These are phyloP conservation scores for Rhinocladiella mackenziei DNA, from an alignment of 2,329 filamentous ascomycete species.

Conservation along the genomic window DNA sequence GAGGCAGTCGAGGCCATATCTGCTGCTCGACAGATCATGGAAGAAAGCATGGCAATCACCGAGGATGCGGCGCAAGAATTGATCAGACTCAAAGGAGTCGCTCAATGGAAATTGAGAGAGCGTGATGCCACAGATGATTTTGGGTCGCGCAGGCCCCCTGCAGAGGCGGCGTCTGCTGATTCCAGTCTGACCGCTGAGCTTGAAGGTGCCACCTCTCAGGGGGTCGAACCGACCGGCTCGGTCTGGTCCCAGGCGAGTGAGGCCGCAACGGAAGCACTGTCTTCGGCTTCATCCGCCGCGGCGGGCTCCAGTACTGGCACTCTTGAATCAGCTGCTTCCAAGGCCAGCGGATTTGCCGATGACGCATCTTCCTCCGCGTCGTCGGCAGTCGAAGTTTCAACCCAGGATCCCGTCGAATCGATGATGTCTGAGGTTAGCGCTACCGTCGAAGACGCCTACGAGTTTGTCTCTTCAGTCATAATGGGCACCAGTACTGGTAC, in stretches of 20 bases:
- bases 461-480: conserved; percentile 24
- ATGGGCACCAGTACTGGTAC: conserved; percentile 34
- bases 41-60: conserved; percentile 74
- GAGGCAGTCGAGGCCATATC: conserved; percentile 65
- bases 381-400: conserved; percentile 8
- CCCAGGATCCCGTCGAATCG: conserved; percentile 28
- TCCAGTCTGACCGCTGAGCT: conserved; percentile 32
- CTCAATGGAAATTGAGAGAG: conserved; percentile 75
- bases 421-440: conserved; percentile 34
- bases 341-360: conserved; percentile 13
- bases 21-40: conserved; percentile 66
- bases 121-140: conserved; percentile 75
- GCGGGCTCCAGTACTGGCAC: conserved; percentile 34
- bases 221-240: conserved; percentile 32
- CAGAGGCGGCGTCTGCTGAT: conserved; percentile 43
- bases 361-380: conserved; percentile 22
- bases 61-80: conserved; percentile 77
- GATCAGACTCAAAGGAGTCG: conserved; percentile 73
- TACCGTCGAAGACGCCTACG: conserved; percentile 9
- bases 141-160: conserved; percentile 60
- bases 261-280: conserved; percentile 13
- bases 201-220: conserved; percentile 21
- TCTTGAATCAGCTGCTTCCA: conserved; percentile 37
- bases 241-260: conserved; percentile 33
- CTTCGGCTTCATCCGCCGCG: conserved; percentile 25